Evolutionary conservation across 2,329 filamentous ascomycete species (phyloP), one percentile per base, ranked within the genome.

Genomic region (Plenodomus lindquistii): DNA sequence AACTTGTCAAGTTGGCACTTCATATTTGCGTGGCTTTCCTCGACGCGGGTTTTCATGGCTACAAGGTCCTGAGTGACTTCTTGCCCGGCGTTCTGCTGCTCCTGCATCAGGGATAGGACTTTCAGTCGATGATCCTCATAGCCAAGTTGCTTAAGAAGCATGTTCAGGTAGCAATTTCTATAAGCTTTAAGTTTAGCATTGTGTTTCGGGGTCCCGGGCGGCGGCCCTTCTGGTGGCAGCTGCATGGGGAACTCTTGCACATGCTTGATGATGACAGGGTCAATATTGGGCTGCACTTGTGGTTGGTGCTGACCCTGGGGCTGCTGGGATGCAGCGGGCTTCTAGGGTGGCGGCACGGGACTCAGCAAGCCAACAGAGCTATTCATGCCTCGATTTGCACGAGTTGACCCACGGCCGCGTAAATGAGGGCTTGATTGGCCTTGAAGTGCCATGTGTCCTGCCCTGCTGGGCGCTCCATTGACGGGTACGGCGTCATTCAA

Each of bases 1-100:
- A 74, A 73, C 20, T 67, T 69, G 1, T 72, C 65, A 10, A 73
- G 55, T 37, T 63, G 70, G 11, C 60, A 57, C 45, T 69, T 69
- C 22, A 63, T 62, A 6, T 50, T 39, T 2, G 58, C 48, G 38
- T 69, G 67, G 35, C 70, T 64, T 42, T 66, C 59, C 47, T 71
- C 66, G 18, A 65, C 43, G 18, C 60, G 57, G 36, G 50, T 40
- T 46, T 67, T 71, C 40, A 66, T 58, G 9, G 42, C 48, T 1
- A 62, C 43, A 20, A 70, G 22, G 20, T 73, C 66, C 13, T 54
- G 56, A 7, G 67, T 61, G n/a, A 73, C 42, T 2, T 72, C 69
- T 44, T 71, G 67, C 3, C 68, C 67, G 3, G 48, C 44, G 35
- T 59, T 58, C 40, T 67, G 62, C n/a, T 62, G 59, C 37, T 70